These are phyloP conservation scores for Penicillium corylophilum DNA, from an alignment of 2,329 filamentous ascomycete species.

Conservation along the genomic window DNA sequence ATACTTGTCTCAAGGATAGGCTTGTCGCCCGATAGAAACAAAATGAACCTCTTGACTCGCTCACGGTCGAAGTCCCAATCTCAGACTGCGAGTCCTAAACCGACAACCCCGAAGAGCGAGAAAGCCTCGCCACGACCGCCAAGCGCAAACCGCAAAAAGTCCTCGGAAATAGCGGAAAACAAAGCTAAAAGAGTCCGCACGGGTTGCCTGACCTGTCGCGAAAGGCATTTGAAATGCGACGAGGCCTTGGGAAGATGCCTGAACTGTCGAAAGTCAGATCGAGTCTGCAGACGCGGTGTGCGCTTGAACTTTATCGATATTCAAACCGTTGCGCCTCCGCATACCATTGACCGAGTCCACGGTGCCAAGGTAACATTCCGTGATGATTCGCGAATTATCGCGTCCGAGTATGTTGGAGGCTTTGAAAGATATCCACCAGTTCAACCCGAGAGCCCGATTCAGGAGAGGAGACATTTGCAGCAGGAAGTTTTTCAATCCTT, in stretches of 20 bases:
- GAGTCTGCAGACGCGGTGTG: constrained; percentile 81
- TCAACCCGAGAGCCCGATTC: constrained; percentile 39
- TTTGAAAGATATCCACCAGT: constrained; percentile 67
- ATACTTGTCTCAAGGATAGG: not conserved
- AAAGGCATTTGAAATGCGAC: constrained; percentile 89
- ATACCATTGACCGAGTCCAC: constrained; percentile 56
- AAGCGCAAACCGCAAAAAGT: constrained; percentile 25
- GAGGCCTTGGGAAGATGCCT: constrained; percentile 66
- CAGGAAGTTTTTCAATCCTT: constrained; percentile 32
- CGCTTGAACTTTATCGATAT: constrained; percentile 90
- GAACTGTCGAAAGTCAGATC: constrained; percentile 85
- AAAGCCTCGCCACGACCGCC: constrained; percentile 15
- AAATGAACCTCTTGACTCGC: constrained; percentile 22
- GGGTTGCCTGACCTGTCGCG: constrained; percentile 85
- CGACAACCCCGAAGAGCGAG: constrained; percentile 18
- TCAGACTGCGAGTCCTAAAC: constrained; percentile 7
- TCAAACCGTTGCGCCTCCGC: constrained; percentile 67
- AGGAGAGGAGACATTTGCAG: constrained; percentile 17
- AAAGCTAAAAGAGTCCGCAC: constrained; percentile 87
- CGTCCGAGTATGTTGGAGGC: constrained; percentile 84
- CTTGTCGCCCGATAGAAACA: not conserved
- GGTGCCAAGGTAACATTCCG: constrained; percentile 76
- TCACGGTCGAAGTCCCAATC: constrained; percentile 14
- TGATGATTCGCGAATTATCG: constrained; percentile 86
- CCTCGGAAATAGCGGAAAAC: constrained; percentile 22